Evolutionary conservation across 768 basidiomycete species (phyloP), one percentile per base, ranked within the genome.

Genomic region (Hortiboletus campestris): DNA sequence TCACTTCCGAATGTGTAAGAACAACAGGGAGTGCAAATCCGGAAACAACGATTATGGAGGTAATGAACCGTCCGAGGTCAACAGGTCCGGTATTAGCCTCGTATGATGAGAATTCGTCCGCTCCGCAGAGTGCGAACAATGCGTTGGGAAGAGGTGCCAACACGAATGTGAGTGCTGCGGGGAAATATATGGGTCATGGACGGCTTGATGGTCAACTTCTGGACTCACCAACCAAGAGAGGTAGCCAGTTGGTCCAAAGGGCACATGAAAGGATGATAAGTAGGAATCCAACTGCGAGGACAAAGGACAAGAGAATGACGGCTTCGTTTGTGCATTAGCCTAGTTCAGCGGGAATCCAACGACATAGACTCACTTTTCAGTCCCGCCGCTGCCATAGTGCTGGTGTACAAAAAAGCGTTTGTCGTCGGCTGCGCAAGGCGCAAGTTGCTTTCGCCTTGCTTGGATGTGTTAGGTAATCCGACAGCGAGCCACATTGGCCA

Each of bases 241-340:
- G 97, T 20, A 98, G 79, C 97, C 97, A 99, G 71, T 99, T 99
- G 14, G 84, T 76, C 88, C 89, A 98, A 31, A 98, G 77, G 8
- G 97, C 97, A 70, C 97, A 98, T 2, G 93, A 93, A 22, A 99
- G 86, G 71, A 99, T 99, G 67, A 98, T 91, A 67, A 98, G 84
- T 55, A 99, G 76, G 77, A 99, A 99, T n/a, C 97, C 97, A 16
- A 96, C 82, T 7, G 97, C 97, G 47, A 99, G 87, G 50, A 98
- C 92, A 75, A 99, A 98, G 2, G 97, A 95, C 44, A 99, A 86
- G 50, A 98, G 80, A 64, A 98, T 94, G 60, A 98, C 94, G 67
- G 94, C 95, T 98, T 68, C 46, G 5, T 60, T 45, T 3, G 25
- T 51, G 42, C 16, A 28, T 46, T 11, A 61, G 49, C 20, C 35